Conservation (phyloP, 1,284 basidiomycete species). For the Trametes versicolor region DNA sequence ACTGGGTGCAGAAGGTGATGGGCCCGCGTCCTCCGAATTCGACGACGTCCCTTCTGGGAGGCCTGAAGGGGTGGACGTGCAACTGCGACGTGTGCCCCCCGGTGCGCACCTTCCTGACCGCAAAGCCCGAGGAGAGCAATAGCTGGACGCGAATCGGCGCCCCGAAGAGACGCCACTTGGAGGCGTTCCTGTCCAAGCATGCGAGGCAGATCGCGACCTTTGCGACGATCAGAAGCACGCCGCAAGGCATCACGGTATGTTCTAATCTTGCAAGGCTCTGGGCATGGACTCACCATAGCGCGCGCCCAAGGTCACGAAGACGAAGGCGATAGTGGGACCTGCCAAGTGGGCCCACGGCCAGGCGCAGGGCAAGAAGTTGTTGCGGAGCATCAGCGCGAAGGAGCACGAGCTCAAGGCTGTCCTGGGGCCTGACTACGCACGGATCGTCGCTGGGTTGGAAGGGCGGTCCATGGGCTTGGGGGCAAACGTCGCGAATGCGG, state of each 20-base stretch:
- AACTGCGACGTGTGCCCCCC: neutral
- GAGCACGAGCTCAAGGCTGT: neutral
- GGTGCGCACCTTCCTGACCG: neutral
- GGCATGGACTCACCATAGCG: neutral
- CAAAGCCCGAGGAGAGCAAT: conserved; percentile 1
- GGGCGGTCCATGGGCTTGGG: neutral
- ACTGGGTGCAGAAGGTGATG: conserved; percentile 12
- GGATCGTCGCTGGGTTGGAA: conserved; percentile 6
- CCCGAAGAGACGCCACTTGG: neutral
- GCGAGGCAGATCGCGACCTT: neutral
- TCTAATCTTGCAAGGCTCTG: too few relatives aligned
- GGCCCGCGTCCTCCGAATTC: conserved; percentile 5
- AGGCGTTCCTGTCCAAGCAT: neutral
- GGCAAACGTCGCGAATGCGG: neutral
- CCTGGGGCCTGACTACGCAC: conserved; percentile 6
- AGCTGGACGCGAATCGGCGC: conserved; percentile 5
- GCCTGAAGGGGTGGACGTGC: conserved; percentile 6
- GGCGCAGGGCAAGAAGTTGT: neutral
- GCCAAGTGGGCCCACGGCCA: neutral
- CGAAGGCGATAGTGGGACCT: neutral
- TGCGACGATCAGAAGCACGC: neutral
- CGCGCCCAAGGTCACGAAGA: conserved; percentile 4
- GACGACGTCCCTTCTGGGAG: neutral
- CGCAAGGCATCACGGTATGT: conserved; percentile 1
- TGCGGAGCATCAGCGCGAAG: conserved; percentile 6